A percentile compares a stretch with the other conserved stretches of the same genome.
Evolutionary conservation across 306 rosid genomes (phyloP).

Genomic region (Begonia fuchsioides): DNA sequence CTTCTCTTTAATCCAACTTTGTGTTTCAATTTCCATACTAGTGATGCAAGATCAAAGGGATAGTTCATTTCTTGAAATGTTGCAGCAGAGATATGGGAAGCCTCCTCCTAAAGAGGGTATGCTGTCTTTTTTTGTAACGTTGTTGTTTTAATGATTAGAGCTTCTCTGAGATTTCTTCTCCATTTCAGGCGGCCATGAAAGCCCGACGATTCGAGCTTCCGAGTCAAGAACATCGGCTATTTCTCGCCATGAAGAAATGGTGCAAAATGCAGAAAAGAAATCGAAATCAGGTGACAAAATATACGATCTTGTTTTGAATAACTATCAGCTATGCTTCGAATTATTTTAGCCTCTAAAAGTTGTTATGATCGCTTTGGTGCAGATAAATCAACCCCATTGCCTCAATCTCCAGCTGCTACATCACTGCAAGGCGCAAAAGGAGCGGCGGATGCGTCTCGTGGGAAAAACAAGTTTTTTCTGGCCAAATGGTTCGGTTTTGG

Average conservation of each 20-base stretch:
- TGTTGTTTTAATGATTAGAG: background rate
- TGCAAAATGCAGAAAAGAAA: conserved; percentile 26
- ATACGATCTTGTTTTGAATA: too few relatives aligned
- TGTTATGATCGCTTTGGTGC: conserved; percentile 16
- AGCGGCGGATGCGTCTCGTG: conserved; percentile 29
- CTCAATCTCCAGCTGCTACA: conserved; percentile 27
- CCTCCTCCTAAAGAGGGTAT: conserved; percentile 36
- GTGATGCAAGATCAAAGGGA: conserved; percentile 53
- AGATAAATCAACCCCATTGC: conserved; percentile 32
- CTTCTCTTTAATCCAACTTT: conserved; percentile 6
- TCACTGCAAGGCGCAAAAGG: conserved; percentile 8
- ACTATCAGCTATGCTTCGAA: too few relatives aligned
- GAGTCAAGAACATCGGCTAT: conserved; percentile 32
- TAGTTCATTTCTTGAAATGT: conserved; percentile 41
- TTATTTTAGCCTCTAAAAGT: background rate
- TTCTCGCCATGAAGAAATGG: conserved; percentile 18
- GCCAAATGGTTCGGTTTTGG: conserved; percentile 88
- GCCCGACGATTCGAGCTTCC: conserved; percentile 10
- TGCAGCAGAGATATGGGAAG: conserved; percentile 44
- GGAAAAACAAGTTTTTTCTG: conserved; percentile 54
- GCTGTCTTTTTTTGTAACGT: conserved; percentile 10
- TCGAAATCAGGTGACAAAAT: conserved; percentile 23
- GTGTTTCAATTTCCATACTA: conserved; percentile 21
- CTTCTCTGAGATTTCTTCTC: background rate
- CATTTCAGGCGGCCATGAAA: conserved; percentile 21